Conservation (phyloP, 257 asterid species). For the Verbena officinalis region DNA sequence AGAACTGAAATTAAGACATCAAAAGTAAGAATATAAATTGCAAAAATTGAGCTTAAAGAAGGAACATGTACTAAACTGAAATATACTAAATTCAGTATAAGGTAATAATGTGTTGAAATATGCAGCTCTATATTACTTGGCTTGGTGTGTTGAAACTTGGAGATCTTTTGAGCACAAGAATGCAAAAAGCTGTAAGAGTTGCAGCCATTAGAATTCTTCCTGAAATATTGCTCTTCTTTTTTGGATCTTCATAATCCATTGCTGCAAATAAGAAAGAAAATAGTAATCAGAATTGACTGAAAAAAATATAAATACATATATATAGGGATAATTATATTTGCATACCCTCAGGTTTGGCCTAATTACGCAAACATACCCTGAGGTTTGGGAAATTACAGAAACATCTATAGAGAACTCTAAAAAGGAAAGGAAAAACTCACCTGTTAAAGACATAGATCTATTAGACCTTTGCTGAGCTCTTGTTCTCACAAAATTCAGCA, state of each 20-base stretch:
- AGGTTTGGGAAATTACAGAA: too few relatives aligned
- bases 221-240: background rate
- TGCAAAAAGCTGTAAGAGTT: background rate
- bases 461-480: slow-evolving; percentile 2
- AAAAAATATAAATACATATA: background rate
- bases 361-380: background rate
- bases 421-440: background rate
- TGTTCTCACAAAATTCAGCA: background rate
- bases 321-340: background rate
- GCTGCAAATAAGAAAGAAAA: background rate
- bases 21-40: background rate
- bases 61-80: background rate
- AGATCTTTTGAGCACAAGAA: background rate
- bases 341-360: background rate
- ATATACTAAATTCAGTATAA: background rate
- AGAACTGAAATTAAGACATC: background rate
- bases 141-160: background rate
- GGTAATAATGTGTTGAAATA: background rate
- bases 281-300: background rate
- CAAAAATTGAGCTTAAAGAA: background rate
- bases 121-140: background rate
- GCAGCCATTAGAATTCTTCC: background rate
- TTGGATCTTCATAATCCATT: slow-evolving; percentile 1
- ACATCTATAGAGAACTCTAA: background rate
- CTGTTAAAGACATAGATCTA: background rate